Conservation (phyloP, 352 stramenopile species). For the Pilasporangium apinafurcum region DNA sequence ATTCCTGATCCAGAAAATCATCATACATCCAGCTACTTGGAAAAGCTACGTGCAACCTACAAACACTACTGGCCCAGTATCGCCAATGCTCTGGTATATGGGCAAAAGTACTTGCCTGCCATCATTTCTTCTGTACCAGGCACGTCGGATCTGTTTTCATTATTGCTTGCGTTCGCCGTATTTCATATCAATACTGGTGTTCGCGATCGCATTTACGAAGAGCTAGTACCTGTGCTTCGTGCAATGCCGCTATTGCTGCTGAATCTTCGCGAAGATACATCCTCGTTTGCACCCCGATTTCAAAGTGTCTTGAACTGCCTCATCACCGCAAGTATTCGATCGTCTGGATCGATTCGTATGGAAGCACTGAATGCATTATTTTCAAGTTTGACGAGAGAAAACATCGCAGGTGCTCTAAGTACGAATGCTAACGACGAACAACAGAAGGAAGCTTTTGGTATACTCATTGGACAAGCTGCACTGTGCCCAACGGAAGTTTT, state of each 20-base stretch:
- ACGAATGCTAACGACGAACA: neutral
- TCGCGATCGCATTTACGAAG: constrained; percentile 28
- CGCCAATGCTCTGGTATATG: constrained; percentile 28
- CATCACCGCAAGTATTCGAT: constrained; percentile 28
- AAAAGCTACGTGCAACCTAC: constrained; percentile 24
- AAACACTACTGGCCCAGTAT: constrained; percentile 60
- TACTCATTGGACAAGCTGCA: constrained; percentile 22
- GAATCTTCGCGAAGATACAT: neutral
- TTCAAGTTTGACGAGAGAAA: constrained; percentile 28
- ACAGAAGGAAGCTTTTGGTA: constrained; percentile 7
- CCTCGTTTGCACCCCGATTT: constrained; percentile 4
- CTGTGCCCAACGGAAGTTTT: constrained; percentile 36
- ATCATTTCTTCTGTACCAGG: neutral
- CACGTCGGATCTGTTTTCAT: constrained; percentile 4
- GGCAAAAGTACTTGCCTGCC: constrained; percentile 19
- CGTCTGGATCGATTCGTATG: constrained; percentile 18
- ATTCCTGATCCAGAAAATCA: neutral
- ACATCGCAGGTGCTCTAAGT: constrained; percentile 10
- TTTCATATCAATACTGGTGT: constrained; percentile 37
- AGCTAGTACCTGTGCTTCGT: constrained; percentile 28
- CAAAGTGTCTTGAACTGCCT: constrained; percentile 22
- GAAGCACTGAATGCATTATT: constrained; percentile 36
- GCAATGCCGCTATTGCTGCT: constrained; percentile 29
- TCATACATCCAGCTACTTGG: constrained; percentile 6
- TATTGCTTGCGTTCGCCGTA: constrained; percentile 28